Evolutionary conservation across 768 basidiomycete genomes (phyloP).

Genomic region (Butyriboletus loyo): DNA sequence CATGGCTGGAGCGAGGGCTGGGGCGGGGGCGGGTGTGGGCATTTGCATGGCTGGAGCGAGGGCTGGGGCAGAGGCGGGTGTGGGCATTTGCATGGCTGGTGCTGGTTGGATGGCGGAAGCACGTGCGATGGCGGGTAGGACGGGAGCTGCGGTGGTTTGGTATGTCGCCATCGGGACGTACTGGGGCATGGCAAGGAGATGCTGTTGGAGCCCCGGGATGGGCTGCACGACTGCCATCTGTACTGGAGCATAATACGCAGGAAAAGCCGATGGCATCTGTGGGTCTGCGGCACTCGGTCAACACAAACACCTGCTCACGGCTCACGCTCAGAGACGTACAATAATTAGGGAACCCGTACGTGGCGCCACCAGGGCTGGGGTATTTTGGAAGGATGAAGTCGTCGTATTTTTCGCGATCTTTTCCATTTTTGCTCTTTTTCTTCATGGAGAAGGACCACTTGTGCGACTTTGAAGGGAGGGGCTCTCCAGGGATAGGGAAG

Average conservation of each 20-base stretch:
- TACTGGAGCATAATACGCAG: slow-evolving; percentile 30
- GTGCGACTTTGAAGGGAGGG: slow-evolving; percentile 1
- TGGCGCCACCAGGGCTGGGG: slow-evolving; percentile 6
- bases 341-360: slow-evolving; percentile 22
- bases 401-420: slow-evolving; percentile 16
- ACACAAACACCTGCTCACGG: not conserved
- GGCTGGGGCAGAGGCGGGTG: slow-evolving; percentile 2
- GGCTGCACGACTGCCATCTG: slow-evolving; percentile 24
- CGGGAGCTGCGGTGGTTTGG: slow-evolving; percentile 8
- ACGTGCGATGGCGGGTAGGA: slow-evolving; percentile 11
- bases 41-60: slow-evolving; percentile 13
- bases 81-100: slow-evolving; percentile 15
- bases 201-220: slow-evolving; percentile 26
- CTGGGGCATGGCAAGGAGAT: slow-evolving; percentile 27
- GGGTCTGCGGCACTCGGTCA: slow-evolving; percentile 23
- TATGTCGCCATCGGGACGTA: slow-evolving; percentile 28
- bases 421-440: slow-evolving; percentile 19
- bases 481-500: slow-evolving; percentile 19
- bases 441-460: slow-evolving; percentile 19
- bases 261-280: slow-evolving; percentile 21
- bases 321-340: slow-evolving; percentile 19
- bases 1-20: not conserved
- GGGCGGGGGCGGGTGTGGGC: slow-evolving; percentile 2
- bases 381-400: slow-evolving; percentile 15
- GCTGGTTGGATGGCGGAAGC: not conserved